These are phyloP conservation scores for Trichoderma harzianum DNA, from an alignment of 2,329 filamentous ascomycete genomes.

Conservation along the genomic window DNA sequence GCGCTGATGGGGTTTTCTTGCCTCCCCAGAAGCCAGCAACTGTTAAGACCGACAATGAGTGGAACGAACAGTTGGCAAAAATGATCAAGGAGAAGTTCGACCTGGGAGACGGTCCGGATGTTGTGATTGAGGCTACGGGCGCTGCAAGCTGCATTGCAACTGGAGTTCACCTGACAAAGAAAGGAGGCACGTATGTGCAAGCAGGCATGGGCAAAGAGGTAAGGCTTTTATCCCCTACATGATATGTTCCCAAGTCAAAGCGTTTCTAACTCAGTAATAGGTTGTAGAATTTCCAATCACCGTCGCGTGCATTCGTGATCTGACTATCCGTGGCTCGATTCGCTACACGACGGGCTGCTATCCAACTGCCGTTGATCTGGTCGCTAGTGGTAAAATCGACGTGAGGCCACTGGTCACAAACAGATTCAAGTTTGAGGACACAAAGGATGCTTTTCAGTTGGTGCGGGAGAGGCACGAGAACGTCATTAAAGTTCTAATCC, in stretches of 20 bases:
- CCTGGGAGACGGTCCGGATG: background rate
- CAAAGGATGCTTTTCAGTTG: constrained; percentile 43
- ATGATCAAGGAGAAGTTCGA: background rate
- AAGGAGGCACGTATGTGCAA: background rate
- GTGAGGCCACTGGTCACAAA: constrained; percentile 35
- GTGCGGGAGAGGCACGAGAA: constrained; percentile 24
- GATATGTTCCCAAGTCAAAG: background rate
- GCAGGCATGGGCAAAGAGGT: background rate
- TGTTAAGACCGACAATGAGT: constrained; percentile 25
- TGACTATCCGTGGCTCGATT: constrained; percentile 50
- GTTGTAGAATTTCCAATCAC: constrained; percentile 39
- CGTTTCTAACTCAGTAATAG: background rate
- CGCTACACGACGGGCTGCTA: constrained; percentile 50
- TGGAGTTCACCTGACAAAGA: background rate
- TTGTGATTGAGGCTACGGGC: background rate
- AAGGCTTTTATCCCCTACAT: background rate
- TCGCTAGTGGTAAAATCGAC: constrained; percentile 46
- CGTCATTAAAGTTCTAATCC: constrained; percentile 26
- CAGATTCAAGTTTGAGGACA: constrained; percentile 39
- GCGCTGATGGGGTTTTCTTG: constrained; percentile 40
- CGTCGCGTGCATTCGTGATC: constrained; percentile 44
- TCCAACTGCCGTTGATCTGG: constrained; percentile 45
- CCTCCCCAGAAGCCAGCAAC: constrained; percentile 32
- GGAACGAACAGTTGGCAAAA: background rate
- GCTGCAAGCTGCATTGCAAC: background rate